Conservation (phyloP, 2,329 filamentous ascomycete genomes). For the Berkeleyomyces rouxiae region DNA sequence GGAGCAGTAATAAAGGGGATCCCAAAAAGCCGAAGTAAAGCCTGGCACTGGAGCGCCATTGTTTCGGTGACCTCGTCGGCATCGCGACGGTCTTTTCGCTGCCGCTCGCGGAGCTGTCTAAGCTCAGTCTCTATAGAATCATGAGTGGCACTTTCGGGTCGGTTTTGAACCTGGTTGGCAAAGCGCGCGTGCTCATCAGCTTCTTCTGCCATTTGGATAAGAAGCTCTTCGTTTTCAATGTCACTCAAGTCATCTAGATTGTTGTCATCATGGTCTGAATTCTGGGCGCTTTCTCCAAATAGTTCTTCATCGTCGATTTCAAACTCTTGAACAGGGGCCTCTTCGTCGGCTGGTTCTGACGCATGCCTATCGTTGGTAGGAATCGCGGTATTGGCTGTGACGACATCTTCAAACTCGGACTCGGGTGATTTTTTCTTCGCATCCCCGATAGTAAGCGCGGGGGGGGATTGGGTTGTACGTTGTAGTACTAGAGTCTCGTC, state of each 20-base stretch:
- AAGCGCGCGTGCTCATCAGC: slow-evolving; percentile 90
- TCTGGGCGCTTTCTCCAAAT: slow-evolving; percentile 23
- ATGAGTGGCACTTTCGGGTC: slow-evolving; percentile 49
- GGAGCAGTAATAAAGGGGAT: slow-evolving; percentile 93
- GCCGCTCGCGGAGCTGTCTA: slow-evolving; percentile 73
- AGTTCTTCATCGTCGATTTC: slow-evolving; percentile 25
- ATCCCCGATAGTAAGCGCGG: background rate
- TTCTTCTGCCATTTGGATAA: slow-evolving; percentile 74
- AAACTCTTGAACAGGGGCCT: slow-evolving; percentile 20
- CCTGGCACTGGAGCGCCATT: slow-evolving; percentile 92
- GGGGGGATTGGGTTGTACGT: background rate
- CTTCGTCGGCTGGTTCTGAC: background rate
- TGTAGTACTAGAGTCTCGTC: background rate
- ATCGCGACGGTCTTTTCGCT: slow-evolving; percentile 89
- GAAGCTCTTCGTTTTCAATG: slow-evolving; percentile 78
- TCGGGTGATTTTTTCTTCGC: slow-evolving; percentile 4
- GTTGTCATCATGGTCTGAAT: slow-evolving; percentile 1
- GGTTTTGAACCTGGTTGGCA: slow-evolving; percentile 69
- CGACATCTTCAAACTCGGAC: slow-evolving; percentile 8
- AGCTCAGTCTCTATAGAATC: slow-evolving; percentile 78
- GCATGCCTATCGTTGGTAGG: background rate
- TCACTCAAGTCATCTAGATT: slow-evolving; percentile 58
- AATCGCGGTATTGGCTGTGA: background rate
- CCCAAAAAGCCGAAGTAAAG: slow-evolving; percentile 75
- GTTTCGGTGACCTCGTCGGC: slow-evolving; percentile 93